phyloP scores from a whole-genome alignment of 345 rosid genomes.

The Streptanthus diversifolius region DNA sequence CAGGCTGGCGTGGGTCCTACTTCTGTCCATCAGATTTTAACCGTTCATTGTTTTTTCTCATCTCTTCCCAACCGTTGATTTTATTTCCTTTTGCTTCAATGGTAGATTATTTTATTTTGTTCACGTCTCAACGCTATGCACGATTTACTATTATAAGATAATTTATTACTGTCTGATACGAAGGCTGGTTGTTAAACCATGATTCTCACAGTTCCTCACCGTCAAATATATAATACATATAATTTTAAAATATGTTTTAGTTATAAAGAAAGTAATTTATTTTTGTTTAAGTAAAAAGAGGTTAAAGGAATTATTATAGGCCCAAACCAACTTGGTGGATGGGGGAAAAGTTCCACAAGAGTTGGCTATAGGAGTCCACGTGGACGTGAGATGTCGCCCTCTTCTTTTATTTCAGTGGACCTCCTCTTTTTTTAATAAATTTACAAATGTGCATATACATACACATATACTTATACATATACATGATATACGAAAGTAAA shows the following conservation, averaged over 20 bases:
- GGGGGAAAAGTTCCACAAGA: conserved; percentile 8
- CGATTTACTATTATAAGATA: background rate
- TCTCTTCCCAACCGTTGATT: conserved; percentile 28
- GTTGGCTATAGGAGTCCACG: conserved; percentile 18
- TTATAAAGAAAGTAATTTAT: too few species aligned
- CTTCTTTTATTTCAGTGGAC: conserved; percentile 20
- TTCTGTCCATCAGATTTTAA: background rate
- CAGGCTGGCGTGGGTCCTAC: conserved; percentile 27
- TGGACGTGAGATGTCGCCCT: conserved; percentile 23
- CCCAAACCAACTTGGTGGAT: conserved; percentile 24
- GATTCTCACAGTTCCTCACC: background rate
- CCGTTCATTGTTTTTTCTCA: conserved; percentile 13
- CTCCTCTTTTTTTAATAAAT: background rate
- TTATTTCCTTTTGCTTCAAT: background rate
- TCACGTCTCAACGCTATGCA: background rate
- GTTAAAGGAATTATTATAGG: background rate
- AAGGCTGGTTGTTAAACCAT: background rate
- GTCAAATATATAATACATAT: background rate
- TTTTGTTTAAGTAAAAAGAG: background rate
- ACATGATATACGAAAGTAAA: background rate
- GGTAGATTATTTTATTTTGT: background rate
- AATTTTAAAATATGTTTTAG: background rate
- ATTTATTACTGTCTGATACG: background rate
- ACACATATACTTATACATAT: too few species aligned
- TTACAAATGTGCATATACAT: background rate